Base-by-base conservation (phyloP, 2,329 filamentous ascomycete genomes). In the Elsinoe australis region DNA sequence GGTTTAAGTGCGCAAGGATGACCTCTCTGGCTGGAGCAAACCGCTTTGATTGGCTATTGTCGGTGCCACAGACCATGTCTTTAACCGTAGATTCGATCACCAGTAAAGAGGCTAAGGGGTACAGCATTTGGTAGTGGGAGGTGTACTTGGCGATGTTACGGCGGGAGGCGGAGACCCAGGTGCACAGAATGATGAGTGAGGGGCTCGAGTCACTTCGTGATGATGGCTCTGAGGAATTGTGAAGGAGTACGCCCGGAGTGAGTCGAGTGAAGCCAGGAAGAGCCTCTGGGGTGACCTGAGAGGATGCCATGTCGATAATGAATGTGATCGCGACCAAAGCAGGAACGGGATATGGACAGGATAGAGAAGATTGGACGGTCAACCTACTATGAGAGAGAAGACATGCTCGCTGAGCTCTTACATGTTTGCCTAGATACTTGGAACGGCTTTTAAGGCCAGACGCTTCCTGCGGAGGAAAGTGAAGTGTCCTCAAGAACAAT, bases 131-230 rank as follows among this genome's bases (percentile, higher is more conserved):
- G 51, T 64, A 63, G n/a, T 55, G 50, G 5, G 53, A 24, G 17
- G 55, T 56, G 49, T 65, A 64, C 39, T 64, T 65, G 6, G 54
- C 39, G 32, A 64, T 61, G 39, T 62, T 55, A 35, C 58, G 58
- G n/a, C 52, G 54, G 2, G 54, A 47, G 6, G 61, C 62, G 12
- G 55, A 58, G 53, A 63, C 57, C 60, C 61, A 64, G 18, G 55
- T 57, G 52, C 59, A 62, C 8, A 64, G 46, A 50, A 68, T 61
- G 51, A 64, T 64, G 49, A 71, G 55, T 39, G 61, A 62, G 34
- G 59, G 19, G 19, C 3, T 14, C 7, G 39, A 10, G 6, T 15
- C 14, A 7, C 18, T 2, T 2, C 5, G 18, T 19, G 7, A 31
- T 10, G 39, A 19, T 12, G 14, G 5, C 9, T 22, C 7, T 15